Evolutionary conservation across 768 basidiomycete species (phyloP), one percentile per base, ranked within the genome.

Genomic region (Termitomyces sp.): DNA sequence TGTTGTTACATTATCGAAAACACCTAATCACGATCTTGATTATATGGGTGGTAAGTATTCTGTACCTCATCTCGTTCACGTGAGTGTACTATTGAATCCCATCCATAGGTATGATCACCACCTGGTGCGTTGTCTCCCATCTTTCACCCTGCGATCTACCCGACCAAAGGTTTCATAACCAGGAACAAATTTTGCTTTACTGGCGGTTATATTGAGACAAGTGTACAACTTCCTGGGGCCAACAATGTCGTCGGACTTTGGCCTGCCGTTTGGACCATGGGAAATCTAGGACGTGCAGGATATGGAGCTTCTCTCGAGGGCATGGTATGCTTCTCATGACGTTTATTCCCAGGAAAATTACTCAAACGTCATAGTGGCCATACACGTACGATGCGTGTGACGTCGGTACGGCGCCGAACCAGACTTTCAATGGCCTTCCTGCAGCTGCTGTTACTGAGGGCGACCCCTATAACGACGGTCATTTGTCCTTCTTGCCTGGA

Each of bases 121-220:
- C 76, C 22, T 79, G 78, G 77, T 76, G 42, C 36, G 68, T 44
- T 53, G 37, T 52, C 13, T 39, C 36, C 24, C 18, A 15, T 8
- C 13, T 20, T 13, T 5, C 5, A 39, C 3, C 6, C 5, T 41
- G 18, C 9, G 18, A n/a, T 20, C 12, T 2, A 80, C 65, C 73
- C 74, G 34, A 65, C 75, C 48, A 7, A 28, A 10, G 6, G 54
- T 55, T 26, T 18, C n/a, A 42, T 36, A 37, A 45, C 12, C 58
- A 83, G 83, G 89, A 94, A 94, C 71, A 92, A 94, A 71, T 88
- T 96, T 60, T 95, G 90, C 70, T 94, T 93, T 71, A 90, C 89
- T 15, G 90, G 88, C 26, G 92, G 92, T 26, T 82, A 87, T 56
- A 78, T 92, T 52, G 88, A 91, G 66, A 69, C 78, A 0, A 78